phyloP scores from a whole-genome alignment of 306 rosid genomes.

The Fagus crenata region DNA sequence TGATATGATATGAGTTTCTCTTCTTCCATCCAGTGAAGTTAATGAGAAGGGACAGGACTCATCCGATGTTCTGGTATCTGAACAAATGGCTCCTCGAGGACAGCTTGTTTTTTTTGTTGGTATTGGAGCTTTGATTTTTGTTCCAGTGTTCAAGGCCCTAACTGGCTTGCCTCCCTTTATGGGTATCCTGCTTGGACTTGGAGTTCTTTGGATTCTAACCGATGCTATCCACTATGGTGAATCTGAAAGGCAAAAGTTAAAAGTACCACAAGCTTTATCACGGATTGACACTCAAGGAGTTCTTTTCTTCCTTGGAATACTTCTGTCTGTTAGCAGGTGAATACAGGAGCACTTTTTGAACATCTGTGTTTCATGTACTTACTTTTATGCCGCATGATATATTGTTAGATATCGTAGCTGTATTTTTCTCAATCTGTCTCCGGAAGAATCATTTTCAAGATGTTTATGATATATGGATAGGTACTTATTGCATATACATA shows the following conservation, averaged over 20 bases:
- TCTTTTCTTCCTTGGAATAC: conserved; percentile 92
- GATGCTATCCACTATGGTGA: conserved; percentile 98
- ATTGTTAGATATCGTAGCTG: conserved; percentile 5
- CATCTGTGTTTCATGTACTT: not conserved
- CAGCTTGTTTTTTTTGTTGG: conserved; percentile 84
- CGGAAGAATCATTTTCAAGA: not conserved
- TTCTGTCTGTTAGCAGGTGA: conserved; percentile 89
- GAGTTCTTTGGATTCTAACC: conserved; percentile 93
- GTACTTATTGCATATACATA: not conserved
- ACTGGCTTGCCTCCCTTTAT: conserved; percentile 93
- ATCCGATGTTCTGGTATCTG: conserved; percentile 63
- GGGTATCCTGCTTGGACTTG: conserved; percentile 94
- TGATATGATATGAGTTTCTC: conserved; percentile 25
- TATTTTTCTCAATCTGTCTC: not conserved
- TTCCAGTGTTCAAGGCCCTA: conserved; percentile 84
- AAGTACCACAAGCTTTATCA: conserved; percentile 94
- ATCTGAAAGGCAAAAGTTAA: conserved; percentile 85
- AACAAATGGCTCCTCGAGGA: conserved; percentile 96
- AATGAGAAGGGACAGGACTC: conserved; percentile 62
- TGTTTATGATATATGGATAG: not conserved
- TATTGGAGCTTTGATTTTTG: conserved; percentile 81
- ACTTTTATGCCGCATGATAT: not conserved
- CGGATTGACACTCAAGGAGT: conserved; percentile 94
- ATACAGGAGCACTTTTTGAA: not conserved
- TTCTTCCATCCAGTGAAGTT: conserved; percentile 67